phyloP scores from a whole-genome alignment of 495 filamentous ascomycete species.

The Penicillium antarcticum region DNA sequence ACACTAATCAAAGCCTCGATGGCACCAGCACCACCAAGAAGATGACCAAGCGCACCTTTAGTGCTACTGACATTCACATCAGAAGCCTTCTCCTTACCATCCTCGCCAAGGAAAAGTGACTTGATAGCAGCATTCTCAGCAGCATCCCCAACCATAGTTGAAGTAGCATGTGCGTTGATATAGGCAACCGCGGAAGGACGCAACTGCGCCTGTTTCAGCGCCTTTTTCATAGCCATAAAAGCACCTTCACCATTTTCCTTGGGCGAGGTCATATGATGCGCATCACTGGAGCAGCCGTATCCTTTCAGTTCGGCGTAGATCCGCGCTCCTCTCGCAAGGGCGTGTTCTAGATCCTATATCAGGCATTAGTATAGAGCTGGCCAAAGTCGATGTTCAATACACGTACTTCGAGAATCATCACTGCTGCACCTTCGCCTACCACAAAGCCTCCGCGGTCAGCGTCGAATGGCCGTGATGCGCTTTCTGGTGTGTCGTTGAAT shows the following conservation, averaged over 20 bases:
- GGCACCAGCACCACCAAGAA: conserved; percentile 86
- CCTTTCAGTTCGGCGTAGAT: conserved; percentile 90
- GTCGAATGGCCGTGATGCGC: conserved; percentile 86
- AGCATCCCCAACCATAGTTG: conserved; percentile 77
- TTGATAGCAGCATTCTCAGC: conserved; percentile 88
- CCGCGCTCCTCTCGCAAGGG: conserved; percentile 67
- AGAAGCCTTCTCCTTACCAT: conserved; percentile 56
- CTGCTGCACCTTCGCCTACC: conserved; percentile 86
- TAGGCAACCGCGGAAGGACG: conserved; percentile 76
- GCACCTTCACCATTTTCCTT: conserved; percentile 78
- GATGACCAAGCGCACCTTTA: conserved; percentile 89
- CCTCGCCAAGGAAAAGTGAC: conserved; percentile 67
- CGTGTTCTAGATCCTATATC: conserved; percentile 75
- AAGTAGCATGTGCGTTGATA: conserved; percentile 93
- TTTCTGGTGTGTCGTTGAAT: conserved; percentile 70
- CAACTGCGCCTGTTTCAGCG: conserved; percentile 69
- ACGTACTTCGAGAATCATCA: conserved; percentile 73
- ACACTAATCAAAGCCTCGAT: conserved; percentile 85
- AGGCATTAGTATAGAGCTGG: neutral
- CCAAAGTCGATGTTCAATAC: neutral
- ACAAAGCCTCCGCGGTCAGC: conserved; percentile 80
- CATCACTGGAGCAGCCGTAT: conserved; percentile 85
- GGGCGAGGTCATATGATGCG: conserved; percentile 89
- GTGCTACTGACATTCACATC: conserved; percentile 86
- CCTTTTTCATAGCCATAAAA: conserved; percentile 77